Evolutionary conservation across 2,329 filamentous ascomycete genomes (phyloP), one percentile per base, ranked within the genome.

Genomic region (Aspergillus pseudotamarii): DNA sequence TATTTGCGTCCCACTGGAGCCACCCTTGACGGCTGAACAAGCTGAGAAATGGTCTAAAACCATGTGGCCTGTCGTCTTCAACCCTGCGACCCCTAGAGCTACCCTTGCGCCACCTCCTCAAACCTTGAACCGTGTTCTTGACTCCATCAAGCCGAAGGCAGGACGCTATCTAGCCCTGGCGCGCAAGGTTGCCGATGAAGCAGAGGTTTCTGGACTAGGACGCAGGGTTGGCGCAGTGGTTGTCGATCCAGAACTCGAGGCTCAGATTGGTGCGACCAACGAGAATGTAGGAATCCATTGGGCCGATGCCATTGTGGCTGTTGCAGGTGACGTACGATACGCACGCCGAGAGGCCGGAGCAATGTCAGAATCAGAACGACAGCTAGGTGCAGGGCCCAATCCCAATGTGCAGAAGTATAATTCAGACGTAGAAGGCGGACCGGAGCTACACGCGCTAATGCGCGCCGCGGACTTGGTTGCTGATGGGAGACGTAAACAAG

Each of bases 371-470:
- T 54, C 66, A n/a, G 69, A 73, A 34, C 41, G 63, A 16, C 68
- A 71, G 10, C 60, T 64, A 2, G 68, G 64, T 0, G 46, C 57
- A 8, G 68, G 65, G 0, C 72, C 75, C 1, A 73, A 74, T 53
- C 71, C 75, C 2, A 69, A 64, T 0, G 65, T 58, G 48, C 45
- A 65, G 6, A 66, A 45, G 9, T 77, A 76, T 56, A 62, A 77
- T n/a, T 59, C 75, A 0, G 76, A 80, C 57, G 48, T 72, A 4
- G 79, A 82, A 62, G 79, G 80, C 14, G 77, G 79, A 2, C 80
- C 80, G 2, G 79, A 81, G 57, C 71, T 78, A n/a, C 81, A 83
- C 64, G 79, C 81, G 2, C 65, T 82, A 56, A 82, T 83, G 80
- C 78, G 80, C 23, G 79, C 70, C 10, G 72, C 79, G 12, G 79